Evolutionary conservation across 805 yeast genomes (phyloP).

Genomic region (Starmerella tilneyi): DNA sequence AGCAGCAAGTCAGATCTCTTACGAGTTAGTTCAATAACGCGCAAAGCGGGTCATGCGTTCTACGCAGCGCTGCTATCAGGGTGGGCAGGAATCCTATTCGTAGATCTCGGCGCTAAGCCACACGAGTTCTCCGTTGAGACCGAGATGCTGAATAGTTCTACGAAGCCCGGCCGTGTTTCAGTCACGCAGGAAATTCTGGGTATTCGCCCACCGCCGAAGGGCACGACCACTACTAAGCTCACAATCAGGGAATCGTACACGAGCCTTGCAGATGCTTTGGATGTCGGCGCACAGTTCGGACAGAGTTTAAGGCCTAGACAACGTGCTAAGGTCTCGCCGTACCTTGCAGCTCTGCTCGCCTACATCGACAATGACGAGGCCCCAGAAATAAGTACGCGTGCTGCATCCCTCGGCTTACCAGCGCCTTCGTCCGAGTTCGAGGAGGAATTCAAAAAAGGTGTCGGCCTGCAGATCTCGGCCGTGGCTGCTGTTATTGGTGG

Average conservation of each 20-base stretch:
- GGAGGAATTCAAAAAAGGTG: slow-evolving; percentile 31
- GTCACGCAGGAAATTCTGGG: slow-evolving; percentile 36
- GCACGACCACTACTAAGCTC: slow-evolving; percentile 33
- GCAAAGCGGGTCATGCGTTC: slow-evolving; percentile 51
- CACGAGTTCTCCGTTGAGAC: slow-evolving; percentile 37
- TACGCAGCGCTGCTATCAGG: slow-evolving; percentile 67
- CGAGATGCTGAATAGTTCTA: slow-evolving; percentile 28
- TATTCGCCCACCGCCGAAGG: slow-evolving; percentile 32
- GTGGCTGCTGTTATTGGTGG: slow-evolving; percentile 86
- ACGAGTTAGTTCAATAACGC: slow-evolving; percentile 45
- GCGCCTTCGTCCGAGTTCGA: too few relatives aligned
- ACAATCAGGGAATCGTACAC: slow-evolving; percentile 25
- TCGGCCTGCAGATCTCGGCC: slow-evolving; percentile 61
- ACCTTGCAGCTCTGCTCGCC: slow-evolving; percentile 51
- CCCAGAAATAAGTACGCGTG: slow-evolving; percentile 24
- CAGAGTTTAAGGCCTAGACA: slow-evolving; percentile 30
- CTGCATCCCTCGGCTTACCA: slow-evolving; percentile 39
- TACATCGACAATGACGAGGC: slow-evolving; percentile 37
- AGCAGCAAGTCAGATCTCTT: slow-evolving; percentile 32
- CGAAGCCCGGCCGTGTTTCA: slow-evolving; percentile 43
- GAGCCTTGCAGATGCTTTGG: slow-evolving; percentile 21
- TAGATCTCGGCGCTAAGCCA: slow-evolving; percentile 49
- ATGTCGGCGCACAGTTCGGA: slow-evolving; percentile 16
- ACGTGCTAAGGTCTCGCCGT: slow-evolving; percentile 40
- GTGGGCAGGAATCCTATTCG: slow-evolving; percentile 68